A percentile compares a stretch with the other conserved stretches of the same genome.
Evolutionary conservation across 1,139 yeast genomes (phyloP).

Genomic region (Nakaseomyces sp.): DNA sequence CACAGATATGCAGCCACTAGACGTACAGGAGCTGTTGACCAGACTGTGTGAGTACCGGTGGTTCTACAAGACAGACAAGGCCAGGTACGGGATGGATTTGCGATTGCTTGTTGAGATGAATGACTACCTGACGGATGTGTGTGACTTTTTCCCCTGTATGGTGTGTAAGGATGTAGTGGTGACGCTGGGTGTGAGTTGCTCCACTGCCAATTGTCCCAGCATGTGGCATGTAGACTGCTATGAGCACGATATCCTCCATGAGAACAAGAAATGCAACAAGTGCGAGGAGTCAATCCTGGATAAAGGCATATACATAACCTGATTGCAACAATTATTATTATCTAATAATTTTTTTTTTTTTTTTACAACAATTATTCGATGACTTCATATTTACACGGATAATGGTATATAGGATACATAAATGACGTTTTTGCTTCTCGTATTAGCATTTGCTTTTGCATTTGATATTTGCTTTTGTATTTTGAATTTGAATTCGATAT

Average conservation of each 20-base stretch:
- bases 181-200: slow-evolving; percentile 24
- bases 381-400: slow-evolving; percentile 11
- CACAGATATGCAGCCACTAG: slow-evolving; percentile 17
- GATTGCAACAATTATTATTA: no score
- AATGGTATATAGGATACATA: not conserved
- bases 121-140: slow-evolving; percentile 17
- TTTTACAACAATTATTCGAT: not conserved
- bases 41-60: slow-evolving; percentile 23
- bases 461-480: no score
- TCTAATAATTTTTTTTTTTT: not conserved
- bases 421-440: slow-evolving; percentile 1
- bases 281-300: slow-evolving; percentile 18
- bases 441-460: no score
- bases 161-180: slow-evolving; percentile 19
- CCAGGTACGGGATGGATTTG: slow-evolving; percentile 24
- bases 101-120: slow-evolving; percentile 23
- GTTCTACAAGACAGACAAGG: slow-evolving; percentile 22
- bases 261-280: slow-evolving; percentile 16
- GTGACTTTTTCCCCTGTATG: slow-evolving; percentile 16
- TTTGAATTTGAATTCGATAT: no score
- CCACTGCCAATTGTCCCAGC: slow-evolving; percentile 8
- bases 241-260: slow-evolving; percentile 25
- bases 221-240: slow-evolving; percentile 30
- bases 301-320: slow-evolving; percentile 23
- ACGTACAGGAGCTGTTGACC: slow-evolving; percentile 17